Evolutionary conservation across 2,329 filamentous ascomycete genomes (phyloP).

Genomic region (Ophiocordyceps australis): DNA sequence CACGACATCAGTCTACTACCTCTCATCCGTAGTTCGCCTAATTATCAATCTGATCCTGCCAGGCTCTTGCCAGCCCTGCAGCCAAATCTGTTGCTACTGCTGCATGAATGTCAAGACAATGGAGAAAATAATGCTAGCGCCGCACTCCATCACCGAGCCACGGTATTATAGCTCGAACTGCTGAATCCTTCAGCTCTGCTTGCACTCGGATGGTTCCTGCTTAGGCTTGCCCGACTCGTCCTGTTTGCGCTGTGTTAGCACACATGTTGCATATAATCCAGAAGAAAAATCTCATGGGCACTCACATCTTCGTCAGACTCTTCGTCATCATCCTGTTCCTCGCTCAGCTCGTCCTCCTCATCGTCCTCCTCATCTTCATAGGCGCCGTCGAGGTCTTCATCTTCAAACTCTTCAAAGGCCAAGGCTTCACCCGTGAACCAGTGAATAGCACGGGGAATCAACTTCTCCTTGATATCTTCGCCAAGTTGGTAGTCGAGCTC

Average conservation of each 20-base stretch:
- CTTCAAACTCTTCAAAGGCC: slow-evolving; percentile 82
- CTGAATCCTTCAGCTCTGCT: slow-evolving; percentile 65
- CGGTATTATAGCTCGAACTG: too few relatives aligned
- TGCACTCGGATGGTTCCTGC: slow-evolving; percentile 89
- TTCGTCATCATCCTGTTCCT: slow-evolving; percentile 69
- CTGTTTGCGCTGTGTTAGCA: slow-evolving; percentile 21
- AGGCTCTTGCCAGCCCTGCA: too few relatives aligned
- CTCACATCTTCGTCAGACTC: slow-evolving; percentile 64
- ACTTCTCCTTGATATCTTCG: slow-evolving; percentile 99
- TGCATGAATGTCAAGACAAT: background rate
- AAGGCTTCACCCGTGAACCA: slow-evolving; percentile 99
- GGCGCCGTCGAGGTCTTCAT: slow-evolving; percentile 42
- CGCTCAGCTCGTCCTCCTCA: slow-evolving; percentile 71
- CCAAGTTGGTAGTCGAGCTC: slow-evolving; percentile 98
- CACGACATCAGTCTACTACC: too few relatives aligned
- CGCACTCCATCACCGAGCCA: too few relatives aligned
- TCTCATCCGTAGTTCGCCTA: too few relatives aligned
- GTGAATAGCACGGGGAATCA: slow-evolving; percentile 94
- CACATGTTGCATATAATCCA: background rate
- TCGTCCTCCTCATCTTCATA: slow-evolving; percentile 88
- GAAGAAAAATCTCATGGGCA: slow-evolving; percentile 1
- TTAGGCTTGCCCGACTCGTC: slow-evolving; percentile 80
- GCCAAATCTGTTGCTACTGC: too few relatives aligned
- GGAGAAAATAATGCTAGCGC: background rate
- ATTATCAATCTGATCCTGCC: too few relatives aligned